Evolutionary conservation across 2,329 filamentous ascomycete species (phyloP).

Genomic region (Aspergillus niger): DNA sequence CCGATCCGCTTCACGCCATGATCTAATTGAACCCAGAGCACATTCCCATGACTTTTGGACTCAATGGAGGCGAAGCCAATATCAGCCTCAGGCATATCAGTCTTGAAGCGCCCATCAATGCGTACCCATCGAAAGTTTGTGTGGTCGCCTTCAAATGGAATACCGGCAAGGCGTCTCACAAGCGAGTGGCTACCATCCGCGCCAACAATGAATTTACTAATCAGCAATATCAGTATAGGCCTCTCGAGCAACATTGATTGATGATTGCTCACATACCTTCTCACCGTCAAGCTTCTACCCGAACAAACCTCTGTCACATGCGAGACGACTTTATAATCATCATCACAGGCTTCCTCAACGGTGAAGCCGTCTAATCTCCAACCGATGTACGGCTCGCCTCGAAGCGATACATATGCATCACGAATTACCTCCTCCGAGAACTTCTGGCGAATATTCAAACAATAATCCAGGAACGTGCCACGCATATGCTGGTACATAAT

Average conservation of each 20-base stretch:
- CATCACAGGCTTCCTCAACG: not conserved
- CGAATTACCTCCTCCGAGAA: conserved; percentile 58
- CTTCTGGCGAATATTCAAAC: conserved; percentile 58
- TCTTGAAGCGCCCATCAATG: conserved; percentile 27
- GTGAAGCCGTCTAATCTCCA: not conserved
- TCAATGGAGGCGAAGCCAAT: conserved; percentile 19
- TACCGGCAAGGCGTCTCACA: conserved; percentile 43
- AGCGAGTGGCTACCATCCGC: conserved; percentile 54
- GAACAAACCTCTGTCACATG: not conserved
- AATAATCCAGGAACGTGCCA: conserved; percentile 55
- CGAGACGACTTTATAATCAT: not conserved
- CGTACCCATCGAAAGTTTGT: conserved; percentile 33
- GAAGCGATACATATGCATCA: conserved; percentile 29
- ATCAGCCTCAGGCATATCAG: conserved; percentile 29
- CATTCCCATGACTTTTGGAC: conserved; percentile 25
- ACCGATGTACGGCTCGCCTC: not conserved
- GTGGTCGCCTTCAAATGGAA: conserved; percentile 43
- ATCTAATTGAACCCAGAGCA: conserved; percentile 35
- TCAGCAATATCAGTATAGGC: not conserved
- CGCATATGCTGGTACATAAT: conserved; percentile 56
- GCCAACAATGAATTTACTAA: conserved; percentile 41
- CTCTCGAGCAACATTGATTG: no score
- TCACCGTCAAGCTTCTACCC: not conserved
- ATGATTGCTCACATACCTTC: not conserved
- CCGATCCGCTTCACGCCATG: conserved; percentile 24